These are phyloP conservation scores for Mitragyna speciosa DNA, from an alignment of 257 asterid species.

Conservation along the genomic window DNA sequence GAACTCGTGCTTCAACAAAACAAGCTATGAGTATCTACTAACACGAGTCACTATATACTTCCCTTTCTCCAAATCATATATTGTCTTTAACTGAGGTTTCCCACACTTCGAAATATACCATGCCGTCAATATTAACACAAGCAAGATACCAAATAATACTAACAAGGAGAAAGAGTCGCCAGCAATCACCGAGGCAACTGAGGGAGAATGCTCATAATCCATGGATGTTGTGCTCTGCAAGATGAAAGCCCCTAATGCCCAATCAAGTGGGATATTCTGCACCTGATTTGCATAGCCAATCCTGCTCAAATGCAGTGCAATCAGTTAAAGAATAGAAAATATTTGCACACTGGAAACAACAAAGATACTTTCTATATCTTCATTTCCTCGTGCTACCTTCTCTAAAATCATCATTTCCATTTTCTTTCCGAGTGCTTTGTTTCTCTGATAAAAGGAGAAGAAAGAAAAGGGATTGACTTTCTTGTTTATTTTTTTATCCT, in stretches of 20 bases:
- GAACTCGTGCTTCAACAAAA: not conserved
- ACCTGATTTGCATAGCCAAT: constrained; percentile 75
- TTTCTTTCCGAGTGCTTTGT: too few species aligned
- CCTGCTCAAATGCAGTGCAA: constrained; percentile 34
- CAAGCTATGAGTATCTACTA: constrained; percentile 59
- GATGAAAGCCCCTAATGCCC: constrained; percentile 95
- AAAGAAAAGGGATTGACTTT: not conserved
- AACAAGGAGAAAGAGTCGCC: constrained; percentile 44
- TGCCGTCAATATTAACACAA: constrained; percentile 37
- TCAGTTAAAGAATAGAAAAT: not conserved
- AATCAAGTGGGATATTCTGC: constrained; percentile 73
- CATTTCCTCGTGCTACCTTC: not conserved
- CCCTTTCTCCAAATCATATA: constrained; percentile 93
- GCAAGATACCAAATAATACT: constrained; percentile 41
- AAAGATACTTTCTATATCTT: not conserved
- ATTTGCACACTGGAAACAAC: not conserved
- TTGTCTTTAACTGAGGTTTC: constrained; percentile 85
- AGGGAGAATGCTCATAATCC: constrained; percentile 41
- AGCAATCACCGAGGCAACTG: constrained; percentile 36
- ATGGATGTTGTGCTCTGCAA: constrained; percentile 49
- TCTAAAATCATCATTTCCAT: too few species aligned
- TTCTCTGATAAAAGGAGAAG: not conserved
- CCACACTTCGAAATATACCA: constrained; percentile 58
- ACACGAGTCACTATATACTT: constrained; percentile 81
- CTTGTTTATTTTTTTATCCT: too few species aligned